Conservation (phyloP, 371 early-diverging fungal species). For the Mortierella sp. region DNA sequence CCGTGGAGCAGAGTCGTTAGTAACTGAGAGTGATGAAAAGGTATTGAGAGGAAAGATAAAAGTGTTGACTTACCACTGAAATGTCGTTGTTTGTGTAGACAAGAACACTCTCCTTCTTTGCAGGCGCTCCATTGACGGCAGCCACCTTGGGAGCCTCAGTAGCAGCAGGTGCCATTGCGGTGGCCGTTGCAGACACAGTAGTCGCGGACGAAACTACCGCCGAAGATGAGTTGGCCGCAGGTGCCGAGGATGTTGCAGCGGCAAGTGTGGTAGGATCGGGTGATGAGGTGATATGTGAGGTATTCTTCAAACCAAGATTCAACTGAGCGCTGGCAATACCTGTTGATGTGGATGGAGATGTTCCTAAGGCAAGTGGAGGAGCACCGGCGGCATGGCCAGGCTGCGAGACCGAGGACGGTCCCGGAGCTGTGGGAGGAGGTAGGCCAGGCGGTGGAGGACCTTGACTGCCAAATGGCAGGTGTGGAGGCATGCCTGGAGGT, state of each 20-base stretch:
- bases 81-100: constrained; percentile 39
- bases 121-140: constrained; percentile 8
- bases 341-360: constrained; percentile 18
- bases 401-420: constrained; percentile 19
- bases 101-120: constrained; percentile 41
- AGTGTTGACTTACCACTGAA: constrained; percentile 31
- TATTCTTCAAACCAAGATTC: constrained; percentile 45
- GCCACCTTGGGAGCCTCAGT: constrained; percentile 3
- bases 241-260: neutral
- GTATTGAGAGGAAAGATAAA: neutral
- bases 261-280: constrained; percentile 35
- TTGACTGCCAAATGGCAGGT: constrained; percentile 17
- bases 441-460: constrained; percentile 34
- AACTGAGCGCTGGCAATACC: constrained; percentile 44
- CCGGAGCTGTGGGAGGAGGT: constrained; percentile 25
- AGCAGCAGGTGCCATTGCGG: constrained; percentile 5
- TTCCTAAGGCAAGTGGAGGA: constrained; percentile 13
- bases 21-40: neutral
- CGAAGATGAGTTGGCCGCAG: neutral
- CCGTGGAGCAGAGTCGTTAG: too few species aligned
- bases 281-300: constrained; percentile 45
- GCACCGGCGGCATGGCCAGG: constrained; percentile 8
- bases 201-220: neutral
- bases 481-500: constrained; percentile 33
- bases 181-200: neutral